Conservation (phyloP, 2,329 filamentous ascomycete species). For the Tothia fuscella region DNA sequence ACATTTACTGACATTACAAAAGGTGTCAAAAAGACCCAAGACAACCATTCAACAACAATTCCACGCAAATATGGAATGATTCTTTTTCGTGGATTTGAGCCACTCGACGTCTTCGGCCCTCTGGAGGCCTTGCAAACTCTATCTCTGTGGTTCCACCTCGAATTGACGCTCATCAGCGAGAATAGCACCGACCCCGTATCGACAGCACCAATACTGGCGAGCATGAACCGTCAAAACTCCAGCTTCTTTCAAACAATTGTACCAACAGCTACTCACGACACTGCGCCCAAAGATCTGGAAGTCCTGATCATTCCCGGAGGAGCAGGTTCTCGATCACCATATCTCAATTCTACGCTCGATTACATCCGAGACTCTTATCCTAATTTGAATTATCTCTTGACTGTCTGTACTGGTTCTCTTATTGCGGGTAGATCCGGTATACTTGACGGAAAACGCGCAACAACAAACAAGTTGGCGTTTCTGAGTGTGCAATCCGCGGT, state of each 20-base stretch:
- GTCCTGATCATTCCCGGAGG: slow-evolving; percentile 58
- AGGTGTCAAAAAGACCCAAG: not conserved
- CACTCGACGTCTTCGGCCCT: slow-evolving; percentile 8
- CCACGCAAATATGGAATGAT: slow-evolving; percentile 1
- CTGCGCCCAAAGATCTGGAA: slow-evolving; percentile 30
- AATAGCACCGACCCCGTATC: not conserved
- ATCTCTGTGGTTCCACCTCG: not conserved
- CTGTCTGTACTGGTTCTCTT: slow-evolving; percentile 17
- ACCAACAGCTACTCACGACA: slow-evolving; percentile 1
- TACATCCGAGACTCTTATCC: slow-evolving; percentile 37
- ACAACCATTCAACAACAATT: not conserved
- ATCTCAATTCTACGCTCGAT: slow-evolving; percentile 27
- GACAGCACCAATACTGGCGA: slow-evolving; percentile 10
- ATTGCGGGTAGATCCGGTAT: not conserved
- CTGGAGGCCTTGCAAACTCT: slow-evolving; percentile 4
- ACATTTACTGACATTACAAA: too few species aligned
- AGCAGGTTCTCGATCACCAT: slow-evolving; percentile 30
- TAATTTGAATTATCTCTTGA: slow-evolving; percentile 44
- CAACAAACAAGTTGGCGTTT: slow-evolving; percentile 18
- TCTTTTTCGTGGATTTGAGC: slow-evolving; percentile 5
- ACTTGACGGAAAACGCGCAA: slow-evolving; percentile 2
- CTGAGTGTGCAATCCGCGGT: slow-evolving; percentile 26
- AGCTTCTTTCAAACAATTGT: slow-evolving; percentile 14
- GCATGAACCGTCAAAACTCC: slow-evolving; percentile 14
- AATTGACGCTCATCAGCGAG: not conserved